Base-by-base conservation (phyloP, 2,329 filamentous ascomycete species). In the Penicillium polonicum region DNA sequence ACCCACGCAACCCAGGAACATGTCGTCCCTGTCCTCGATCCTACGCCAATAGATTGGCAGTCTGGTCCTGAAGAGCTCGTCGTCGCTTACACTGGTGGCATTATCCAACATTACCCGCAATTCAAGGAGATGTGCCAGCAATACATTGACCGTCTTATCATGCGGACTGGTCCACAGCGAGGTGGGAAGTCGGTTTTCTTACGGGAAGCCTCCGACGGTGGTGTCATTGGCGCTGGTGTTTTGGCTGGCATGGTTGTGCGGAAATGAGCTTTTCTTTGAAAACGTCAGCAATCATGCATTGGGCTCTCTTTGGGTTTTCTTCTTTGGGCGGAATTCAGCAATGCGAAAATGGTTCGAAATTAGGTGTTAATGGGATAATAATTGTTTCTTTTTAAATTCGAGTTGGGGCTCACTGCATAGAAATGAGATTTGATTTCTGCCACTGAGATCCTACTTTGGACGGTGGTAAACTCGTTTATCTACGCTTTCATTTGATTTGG, bases 11-110 rank as follows among this genome's bases (percentile, higher is more conserved):
- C 53, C 15, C 64, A 65, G 21, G 68, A 69, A 1, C 72, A 71
- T n/a, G 70, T 76, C 33, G 73, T 75, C 15, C 73, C 73, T 19
- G 70, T 76, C 15, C 62, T 76, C 2, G 69, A 73, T 8, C 70
- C 69, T 13, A 66, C 68, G 1, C 69, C 73, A 19, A 64, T 69
- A 9, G 74, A 75, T 59, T 78, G 76, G 76, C 71, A 75, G 48
- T 77, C 75, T 5, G 76, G 75, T 8, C 73, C 76, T 0, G 81
- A 85, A 60, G 87, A 90, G 65, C 72, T 93, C 31, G 86, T 90
- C 1, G 88, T 92, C 23, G 90, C 89, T 1, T 92, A 91, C 69
- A 91, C 90, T 0, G 90, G 90, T 33, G 88, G 89, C 7, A 91
- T 89, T 68, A 92, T 92, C 58, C 84, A 86, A n/a, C 85, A 90